Evolutionary conservation across 1,284 basidiomycete genomes (phyloP), one percentile per base, ranked within the genome.

Genomic region (Boletus semigastroideus): DNA sequence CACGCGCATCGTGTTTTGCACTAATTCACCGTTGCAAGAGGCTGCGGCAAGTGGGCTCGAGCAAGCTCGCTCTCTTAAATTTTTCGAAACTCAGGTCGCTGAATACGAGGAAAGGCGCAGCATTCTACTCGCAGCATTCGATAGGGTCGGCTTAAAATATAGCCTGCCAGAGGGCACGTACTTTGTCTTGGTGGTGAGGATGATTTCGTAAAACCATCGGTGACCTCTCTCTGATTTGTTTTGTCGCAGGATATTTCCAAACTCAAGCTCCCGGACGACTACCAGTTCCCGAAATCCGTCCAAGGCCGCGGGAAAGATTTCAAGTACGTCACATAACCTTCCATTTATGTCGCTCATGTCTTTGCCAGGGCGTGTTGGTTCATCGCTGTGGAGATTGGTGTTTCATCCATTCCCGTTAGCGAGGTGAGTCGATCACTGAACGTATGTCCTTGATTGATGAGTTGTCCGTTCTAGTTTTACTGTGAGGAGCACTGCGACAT

Each of bases 1-100:
- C 47, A 95, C 94, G 0, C 87, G 96, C 39, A 96, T 99, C 65
- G 90, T 98, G 17, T 99, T 98, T 74, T 95, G 91, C 72, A 85
- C 87, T 54, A 96, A 95, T 72, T 94, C 92, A 0, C 90, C 92
- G 10, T 75, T 94, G 54, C 93, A 98, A 71, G 94, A 97, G 74
- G 94, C 94, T 14, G 86, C 85, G 17, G 96, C 97, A 1, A 79
- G 81, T 17, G 97, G 94, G 30, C 76, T 97, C 50, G 90, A 92
- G 69, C 78, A 87, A 62, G 92, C 89, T 2, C 71, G 72, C 11
- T 72, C 88, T 59, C 80, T 84, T 54, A 69, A 78, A 41, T 99
- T 94, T 77, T 95, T 98, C 63, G 81, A 83, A 57, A 84, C 70
- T 20, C 95, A 99, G 67, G 67, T 79, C 16, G 65, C 74, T 22